phyloP scores from a whole-genome alignment of 2,329 filamentous ascomycete genomes.

The Colletotrichum tropicicola region DNA sequence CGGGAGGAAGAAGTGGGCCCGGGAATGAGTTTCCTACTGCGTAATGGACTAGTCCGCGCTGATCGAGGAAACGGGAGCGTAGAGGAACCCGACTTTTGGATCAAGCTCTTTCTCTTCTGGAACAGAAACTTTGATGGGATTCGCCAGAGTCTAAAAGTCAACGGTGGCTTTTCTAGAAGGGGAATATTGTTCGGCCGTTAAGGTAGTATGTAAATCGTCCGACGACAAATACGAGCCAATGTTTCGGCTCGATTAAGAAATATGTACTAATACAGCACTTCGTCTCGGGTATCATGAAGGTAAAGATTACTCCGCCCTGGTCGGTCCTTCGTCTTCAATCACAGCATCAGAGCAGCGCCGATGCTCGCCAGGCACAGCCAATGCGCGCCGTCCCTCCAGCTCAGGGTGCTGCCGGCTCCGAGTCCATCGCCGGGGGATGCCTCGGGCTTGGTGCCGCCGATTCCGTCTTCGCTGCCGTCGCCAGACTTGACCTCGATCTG shows the following conservation, averaged over 20 bases:
- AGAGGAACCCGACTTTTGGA: neutral
- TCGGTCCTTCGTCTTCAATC: slow-evolving; percentile 13
- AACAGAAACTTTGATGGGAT: neutral
- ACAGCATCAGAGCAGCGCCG: slow-evolving; percentile 41
- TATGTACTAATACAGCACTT: slow-evolving; percentile 18
- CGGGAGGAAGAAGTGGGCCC: neutral
- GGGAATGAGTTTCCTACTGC: slow-evolving; percentile 18
- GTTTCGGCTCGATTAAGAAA: slow-evolving; percentile 15
- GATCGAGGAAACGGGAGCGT: neutral
- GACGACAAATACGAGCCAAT: neutral
- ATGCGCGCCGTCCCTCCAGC: slow-evolving; percentile 42
- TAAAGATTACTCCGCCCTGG: neutral
- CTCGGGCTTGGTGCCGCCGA: slow-evolving; percentile 39
- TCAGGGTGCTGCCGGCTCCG: slow-evolving; percentile 40
- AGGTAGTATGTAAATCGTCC: neutral
- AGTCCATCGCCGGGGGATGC: slow-evolving; percentile 43
- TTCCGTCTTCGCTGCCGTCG: slow-evolving; percentile 34
- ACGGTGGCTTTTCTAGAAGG: neutral
- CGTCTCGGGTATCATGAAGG: slow-evolving; percentile 21
- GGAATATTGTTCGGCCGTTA: neutral
- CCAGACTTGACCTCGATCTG: slow-evolving; percentile 46
- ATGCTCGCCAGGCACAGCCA: slow-evolving; percentile 44
- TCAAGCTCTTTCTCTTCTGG: neutral
- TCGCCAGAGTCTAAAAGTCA: neutral
- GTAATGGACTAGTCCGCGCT: slow-evolving; percentile 3